Percentiles rank a stretch among this genome's conserved stretches.
Evolutionary conservation across 768 basidiomycete species (phyloP).

Genomic region (Chalciporus chontae): DNA sequence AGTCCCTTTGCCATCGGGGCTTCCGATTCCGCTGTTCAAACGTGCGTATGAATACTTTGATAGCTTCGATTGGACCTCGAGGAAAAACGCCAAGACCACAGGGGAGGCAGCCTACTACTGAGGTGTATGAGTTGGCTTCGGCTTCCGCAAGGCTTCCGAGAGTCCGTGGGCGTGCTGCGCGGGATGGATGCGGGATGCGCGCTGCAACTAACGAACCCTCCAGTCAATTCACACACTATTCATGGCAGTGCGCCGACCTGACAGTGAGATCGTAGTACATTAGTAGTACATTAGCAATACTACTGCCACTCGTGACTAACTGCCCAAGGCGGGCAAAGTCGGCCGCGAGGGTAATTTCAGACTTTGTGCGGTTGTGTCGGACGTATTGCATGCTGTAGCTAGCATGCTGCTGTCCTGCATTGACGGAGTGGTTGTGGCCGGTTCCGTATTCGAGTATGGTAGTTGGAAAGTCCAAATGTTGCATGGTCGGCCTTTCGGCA

Average conservation of each 20-base stretch:
- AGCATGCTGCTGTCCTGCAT: background rate
- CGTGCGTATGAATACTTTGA: slow-evolving; percentile 7
- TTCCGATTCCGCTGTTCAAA: slow-evolving; percentile 28
- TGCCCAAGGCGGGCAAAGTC: background rate
- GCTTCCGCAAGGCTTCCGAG: too few species aligned
- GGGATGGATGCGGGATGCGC: too few species aligned
- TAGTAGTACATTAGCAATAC: background rate
- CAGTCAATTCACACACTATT: background rate
- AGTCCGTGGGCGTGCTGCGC: slow-evolving; percentile 1
- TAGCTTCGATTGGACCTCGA: slow-evolving; percentile 24
- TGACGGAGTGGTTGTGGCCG: background rate
- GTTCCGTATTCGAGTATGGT: background rate
- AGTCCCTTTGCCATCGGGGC: slow-evolving; percentile 26
- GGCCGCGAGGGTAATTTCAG: background rate
- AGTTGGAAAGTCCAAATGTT: too few species aligned
- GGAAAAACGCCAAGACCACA: slow-evolving; percentile 9
- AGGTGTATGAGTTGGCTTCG: background rate
- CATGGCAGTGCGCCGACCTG: background rate
- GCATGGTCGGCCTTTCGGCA: background rate
- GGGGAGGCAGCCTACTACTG: background rate
- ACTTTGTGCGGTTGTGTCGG: background rate
- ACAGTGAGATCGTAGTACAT: background rate
- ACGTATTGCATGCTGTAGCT: background rate
- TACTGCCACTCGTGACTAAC: slow-evolving; percentile 7
- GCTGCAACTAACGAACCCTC: background rate